Evolutionary conservation across 1,284 basidiomycete genomes (phyloP), one percentile per base, ranked within the genome.

Genomic region (Trichosporon ovoides): DNA sequence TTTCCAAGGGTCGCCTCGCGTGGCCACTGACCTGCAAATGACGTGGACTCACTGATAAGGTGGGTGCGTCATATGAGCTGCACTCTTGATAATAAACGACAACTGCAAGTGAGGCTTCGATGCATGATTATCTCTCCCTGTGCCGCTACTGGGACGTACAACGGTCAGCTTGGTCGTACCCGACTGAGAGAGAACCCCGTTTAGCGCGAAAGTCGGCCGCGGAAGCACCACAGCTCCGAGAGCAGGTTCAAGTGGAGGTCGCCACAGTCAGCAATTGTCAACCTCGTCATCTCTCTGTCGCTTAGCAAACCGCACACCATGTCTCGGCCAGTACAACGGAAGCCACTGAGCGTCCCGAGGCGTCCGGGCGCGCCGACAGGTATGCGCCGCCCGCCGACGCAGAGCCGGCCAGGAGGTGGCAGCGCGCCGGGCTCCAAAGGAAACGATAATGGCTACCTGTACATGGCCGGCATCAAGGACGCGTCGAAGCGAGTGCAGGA

Each of bases 401-500:
- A 53, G 28, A 14, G 37, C 3, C 28, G 38, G 31, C 58, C 7
- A 36, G 43, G 62, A 14, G 56, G 53, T 10, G 40, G 22, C n/a
- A 43, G 18, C 13, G 55, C 55, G 7, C 56, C 58, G 5, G 53
- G 56, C n/a, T 56, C 62, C 2, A 58, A 56, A 33, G 61, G 61
- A 18, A 48, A 40, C 13, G 73, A 74, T 36, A 60, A 68, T 38
- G 69, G 71, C 24, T 74, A 73, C 58, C 62, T 76, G 28, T 77
- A 74, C 56, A 66, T 73, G 2, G 71, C 72, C 0, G 75, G 75
- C 9, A 70, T 77, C 14, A 63, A 64, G 35, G 75, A 77, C 60
- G 57, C 69, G 1, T 71, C 66, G 51, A 74, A 76, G 53, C 58
- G 71, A n/a, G 64, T 77, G 14, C 57, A 68, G 16, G 75, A 77